Percentiles rank a stretch among this genome's conserved stretches.
Conservation (phyloP, 2,329 filamentous ascomycete genomes). For the Colletotrichum magnum region DNA sequence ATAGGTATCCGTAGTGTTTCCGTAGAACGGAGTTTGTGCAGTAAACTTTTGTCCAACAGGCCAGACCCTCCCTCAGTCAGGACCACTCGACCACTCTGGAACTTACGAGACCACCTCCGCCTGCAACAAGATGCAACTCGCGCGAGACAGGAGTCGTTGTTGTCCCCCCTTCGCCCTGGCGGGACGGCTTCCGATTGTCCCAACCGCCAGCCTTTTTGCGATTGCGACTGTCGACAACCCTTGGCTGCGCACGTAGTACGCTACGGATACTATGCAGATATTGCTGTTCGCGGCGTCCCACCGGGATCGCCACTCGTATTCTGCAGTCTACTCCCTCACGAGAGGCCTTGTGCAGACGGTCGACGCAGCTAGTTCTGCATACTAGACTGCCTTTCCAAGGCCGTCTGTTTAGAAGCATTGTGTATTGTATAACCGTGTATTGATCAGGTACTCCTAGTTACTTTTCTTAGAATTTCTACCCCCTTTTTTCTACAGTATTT, state of each 20-base stretch:
- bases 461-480: no score
- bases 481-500: no score
- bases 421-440: no score
- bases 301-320: conserved; percentile 41
- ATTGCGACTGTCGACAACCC: conserved; percentile 17
- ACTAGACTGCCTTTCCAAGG: conserved; percentile 15
- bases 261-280: neutral
- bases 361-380: conserved; percentile 36
- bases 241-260: neutral
- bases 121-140: conserved; percentile 10
- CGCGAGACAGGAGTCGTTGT: conserved; percentile 15
- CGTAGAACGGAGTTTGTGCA: conserved; percentile 19
- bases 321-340: conserved; percentile 30
- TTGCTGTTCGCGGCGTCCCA: conserved; percentile 30
- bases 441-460: no score
- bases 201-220: conserved; percentile 13
- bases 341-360: conserved; percentile 17
- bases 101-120: conserved; percentile 34
- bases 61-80: conserved; percentile 14
- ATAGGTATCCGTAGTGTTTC: neutral
- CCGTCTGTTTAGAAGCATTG: conserved; percentile 30
- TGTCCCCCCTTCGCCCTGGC: conserved; percentile 2
- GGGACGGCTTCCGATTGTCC: conserved; percentile 24
- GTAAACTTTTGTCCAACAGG: conserved; percentile 22
- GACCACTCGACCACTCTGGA: neutral